A percentile compares a stretch with the other conserved stretches of the same genome.
Evolutionary conservation across 257 asterid genomes (phyloP).

Genomic region (Mitragyna speciosa): DNA sequence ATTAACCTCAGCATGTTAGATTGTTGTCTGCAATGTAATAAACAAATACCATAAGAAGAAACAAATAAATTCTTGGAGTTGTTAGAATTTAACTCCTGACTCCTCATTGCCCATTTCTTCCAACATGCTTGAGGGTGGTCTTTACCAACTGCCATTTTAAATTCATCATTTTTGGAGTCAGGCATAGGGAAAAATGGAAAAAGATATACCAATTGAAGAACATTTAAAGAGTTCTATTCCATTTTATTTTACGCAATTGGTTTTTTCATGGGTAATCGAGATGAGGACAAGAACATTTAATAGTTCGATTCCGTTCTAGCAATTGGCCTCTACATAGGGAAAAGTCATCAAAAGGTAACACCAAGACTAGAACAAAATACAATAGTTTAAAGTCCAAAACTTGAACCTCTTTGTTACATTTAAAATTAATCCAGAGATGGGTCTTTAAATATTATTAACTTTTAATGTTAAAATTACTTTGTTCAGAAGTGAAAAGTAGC

Average conservation of each 20-base stretch:
- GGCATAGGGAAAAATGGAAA: neutral
- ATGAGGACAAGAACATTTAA: neutral
- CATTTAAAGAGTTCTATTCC: neutral
- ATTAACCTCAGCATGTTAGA: neutral
- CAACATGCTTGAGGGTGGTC: neutral
- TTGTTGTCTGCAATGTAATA: neutral
- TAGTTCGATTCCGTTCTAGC: neutral
- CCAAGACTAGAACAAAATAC: neutral
- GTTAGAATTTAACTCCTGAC: neutral
- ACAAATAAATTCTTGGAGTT: neutral
- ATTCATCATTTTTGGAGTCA: neutral
- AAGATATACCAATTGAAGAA: neutral
- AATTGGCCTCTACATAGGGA: neutral
- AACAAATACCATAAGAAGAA: neutral
- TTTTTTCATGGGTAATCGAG: neutral
- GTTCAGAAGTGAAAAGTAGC: neutral
- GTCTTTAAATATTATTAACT: neutral
- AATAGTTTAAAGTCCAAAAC: neutral
- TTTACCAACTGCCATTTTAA: neutral
- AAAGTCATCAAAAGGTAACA: neutral
- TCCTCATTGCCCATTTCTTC: neutral
- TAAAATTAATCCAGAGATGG: neutral
- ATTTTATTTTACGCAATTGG: too few species aligned
- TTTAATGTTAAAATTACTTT: too few species aligned
- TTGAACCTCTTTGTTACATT: neutral